phyloP scores from a whole-genome alignment of 148 eudicot species.

The Polygonum aviculare region DNA sequence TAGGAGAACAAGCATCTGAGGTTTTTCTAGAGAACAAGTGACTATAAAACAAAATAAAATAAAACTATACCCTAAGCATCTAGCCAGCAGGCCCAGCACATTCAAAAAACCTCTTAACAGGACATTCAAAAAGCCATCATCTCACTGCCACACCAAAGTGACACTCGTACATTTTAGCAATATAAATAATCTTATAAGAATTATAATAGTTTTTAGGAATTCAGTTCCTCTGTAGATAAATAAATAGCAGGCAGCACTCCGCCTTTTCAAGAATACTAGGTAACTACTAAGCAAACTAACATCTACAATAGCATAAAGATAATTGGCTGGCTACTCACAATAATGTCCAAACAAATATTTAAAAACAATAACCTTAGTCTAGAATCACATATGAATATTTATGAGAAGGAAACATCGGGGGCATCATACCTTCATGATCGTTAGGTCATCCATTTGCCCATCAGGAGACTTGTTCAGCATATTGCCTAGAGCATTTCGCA shows the following conservation, averaged over 20 bases:
- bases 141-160: neutral
- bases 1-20: neutral
- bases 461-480: constrained; percentile 57
- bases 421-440: constrained; percentile 74
- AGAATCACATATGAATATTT: neutral
- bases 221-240: neutral
- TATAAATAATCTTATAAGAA: neutral
- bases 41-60: neutral
- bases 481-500: constrained; percentile 78
- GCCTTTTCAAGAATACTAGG: neutral
- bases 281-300: neutral
- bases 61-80: neutral
- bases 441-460: constrained; percentile 74
- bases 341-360: neutral
- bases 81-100: neutral
- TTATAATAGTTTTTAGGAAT: neutral
- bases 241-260: neutral
- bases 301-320: neutral
- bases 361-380: neutral
- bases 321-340: neutral
- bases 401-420: neutral
- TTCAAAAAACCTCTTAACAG: too few relatives aligned
- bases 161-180: neutral
- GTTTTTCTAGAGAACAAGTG: neutral
- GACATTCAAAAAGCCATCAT: neutral